A percentile compares a stretch with the other conserved stretches of the same genome.
These are phyloP conservation scores for Cercospora zeae-maydis DNA, from an alignment of 2,329 filamentous ascomycete genomes.

Conservation along the genomic window DNA sequence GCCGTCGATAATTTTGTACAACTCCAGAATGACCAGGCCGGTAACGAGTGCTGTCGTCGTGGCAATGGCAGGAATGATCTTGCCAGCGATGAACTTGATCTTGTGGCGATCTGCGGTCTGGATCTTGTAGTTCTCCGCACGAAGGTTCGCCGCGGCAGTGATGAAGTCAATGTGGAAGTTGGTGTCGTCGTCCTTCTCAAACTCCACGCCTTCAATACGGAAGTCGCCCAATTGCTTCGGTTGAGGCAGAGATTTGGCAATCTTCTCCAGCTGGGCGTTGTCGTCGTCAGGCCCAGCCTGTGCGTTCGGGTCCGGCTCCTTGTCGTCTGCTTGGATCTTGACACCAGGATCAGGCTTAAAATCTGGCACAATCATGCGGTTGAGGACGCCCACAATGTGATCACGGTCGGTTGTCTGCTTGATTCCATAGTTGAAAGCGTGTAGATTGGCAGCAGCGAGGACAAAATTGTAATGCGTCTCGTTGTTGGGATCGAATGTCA, in stretches of 20 bases:
- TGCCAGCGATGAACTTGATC: slow-evolving; percentile 99
- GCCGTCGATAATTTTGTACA: slow-evolving; percentile 95
- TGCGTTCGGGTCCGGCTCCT: slow-evolving; percentile 87
- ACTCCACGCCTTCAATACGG: slow-evolving; percentile 87
- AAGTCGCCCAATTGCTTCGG: slow-evolving; percentile 81
- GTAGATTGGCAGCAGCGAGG: slow-evolving; percentile 82
- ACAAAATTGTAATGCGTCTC: slow-evolving; percentile 84
- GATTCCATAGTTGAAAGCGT: slow-evolving; percentile 97
- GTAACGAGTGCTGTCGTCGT: slow-evolving; percentile 96
- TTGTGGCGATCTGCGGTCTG: slow-evolving; percentile 87
- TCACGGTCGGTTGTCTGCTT: slow-evolving; percentile 63
- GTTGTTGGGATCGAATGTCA: slow-evolving; percentile 84
- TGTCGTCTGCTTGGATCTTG: slow-evolving; percentile 96
- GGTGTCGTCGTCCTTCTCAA: slow-evolving; percentile 97
- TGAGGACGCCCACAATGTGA: slow-evolving; percentile 74
- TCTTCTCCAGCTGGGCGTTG: slow-evolving; percentile 67
- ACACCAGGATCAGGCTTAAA: slow-evolving; percentile 86
- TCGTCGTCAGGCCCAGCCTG: slow-evolving; percentile 57
- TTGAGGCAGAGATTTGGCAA: slow-evolving; percentile 69
- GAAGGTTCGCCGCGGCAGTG: slow-evolving; percentile 91
- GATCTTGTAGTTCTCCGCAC: slow-evolving; percentile 98
- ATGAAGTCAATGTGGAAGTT: slow-evolving; percentile 99
- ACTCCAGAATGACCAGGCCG: slow-evolving; percentile 83
- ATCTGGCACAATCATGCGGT: slow-evolving; percentile 92
- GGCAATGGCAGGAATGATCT: slow-evolving; percentile 98